Percentiles rank a stretch among this genome's conserved stretches.
phyloP scores from a whole-genome alignment of 2,329 filamentous ascomycete species.

The Spiromastix sp. region DNA sequence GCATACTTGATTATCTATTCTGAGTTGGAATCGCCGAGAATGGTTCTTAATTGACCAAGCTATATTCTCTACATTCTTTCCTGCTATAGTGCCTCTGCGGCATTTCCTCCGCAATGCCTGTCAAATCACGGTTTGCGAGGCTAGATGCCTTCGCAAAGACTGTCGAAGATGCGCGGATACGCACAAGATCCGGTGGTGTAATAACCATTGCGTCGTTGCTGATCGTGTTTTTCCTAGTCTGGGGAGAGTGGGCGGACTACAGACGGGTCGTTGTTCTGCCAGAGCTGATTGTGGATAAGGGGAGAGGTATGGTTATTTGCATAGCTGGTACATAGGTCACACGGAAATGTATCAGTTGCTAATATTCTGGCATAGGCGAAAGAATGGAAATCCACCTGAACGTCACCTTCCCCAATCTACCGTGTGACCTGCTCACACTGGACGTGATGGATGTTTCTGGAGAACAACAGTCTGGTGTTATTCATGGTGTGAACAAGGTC shows the following conservation, averaged over 20 bases:
- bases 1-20: no score
- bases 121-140: conserved; percentile 88
- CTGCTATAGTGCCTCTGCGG: no score
- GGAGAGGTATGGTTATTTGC: conserved; percentile 55
- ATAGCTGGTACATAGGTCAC: no score
- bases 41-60: no score
- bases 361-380: conserved; percentile 52
- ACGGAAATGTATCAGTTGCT: not conserved
- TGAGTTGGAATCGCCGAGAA: no score
- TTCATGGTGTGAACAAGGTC: conserved; percentile 87
- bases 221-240: conserved; percentile 76
- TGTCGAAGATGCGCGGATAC: conserved; percentile 91
- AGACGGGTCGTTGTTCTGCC: conserved; percentile 75
- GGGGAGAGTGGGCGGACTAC: conserved; percentile 96
- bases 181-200: conserved; percentile 89
- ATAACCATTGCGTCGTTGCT: conserved; percentile 87
- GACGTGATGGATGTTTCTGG: conserved; percentile 99
- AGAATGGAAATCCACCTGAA: conserved; percentile 99
- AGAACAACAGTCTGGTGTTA: conserved; percentile 88
- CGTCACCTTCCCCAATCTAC: conserved; percentile 85
- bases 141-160: conserved; percentile 99
- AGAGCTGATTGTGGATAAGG: conserved; percentile 92
- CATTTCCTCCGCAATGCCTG: conserved; percentile 72
- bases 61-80: no score
- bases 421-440: conserved; percentile 89